phyloP scores from a whole-genome alignment of 306 rosid genomes.

The Corylus americana region DNA sequence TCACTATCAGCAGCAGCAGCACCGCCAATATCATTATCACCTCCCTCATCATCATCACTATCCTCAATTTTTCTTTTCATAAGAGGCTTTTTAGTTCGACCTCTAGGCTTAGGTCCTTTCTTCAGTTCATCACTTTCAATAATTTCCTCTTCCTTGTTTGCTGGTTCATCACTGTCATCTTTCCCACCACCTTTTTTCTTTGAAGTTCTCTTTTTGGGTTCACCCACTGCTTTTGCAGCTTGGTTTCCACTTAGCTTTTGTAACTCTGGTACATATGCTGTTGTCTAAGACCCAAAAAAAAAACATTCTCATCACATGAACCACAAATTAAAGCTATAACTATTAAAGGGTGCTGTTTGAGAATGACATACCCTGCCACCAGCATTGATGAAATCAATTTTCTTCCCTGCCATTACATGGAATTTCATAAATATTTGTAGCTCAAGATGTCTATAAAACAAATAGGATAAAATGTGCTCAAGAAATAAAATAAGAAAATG shows the following conservation, averaged over 20 bases:
- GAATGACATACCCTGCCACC: slow-evolving; percentile 83
- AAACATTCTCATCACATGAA: slow-evolving; percentile 28
- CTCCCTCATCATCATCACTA: slow-evolving; percentile 44
- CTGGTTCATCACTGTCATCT: slow-evolving; percentile 44
- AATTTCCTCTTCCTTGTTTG: slow-evolving; percentile 34
- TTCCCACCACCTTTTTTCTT: slow-evolving; percentile 35
- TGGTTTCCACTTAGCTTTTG: slow-evolving; percentile 73
- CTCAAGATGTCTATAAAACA: not conserved
- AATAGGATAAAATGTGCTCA: not conserved
- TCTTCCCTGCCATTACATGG: slow-evolving; percentile 65
- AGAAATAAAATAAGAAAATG: not conserved
- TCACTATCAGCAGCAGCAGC: slow-evolving; percentile 18
- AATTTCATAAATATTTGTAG: slow-evolving; percentile 5
- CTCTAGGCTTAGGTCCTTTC: slow-evolving; percentile 51
- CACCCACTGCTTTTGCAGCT: slow-evolving; percentile 45
- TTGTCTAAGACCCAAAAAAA: slow-evolving; percentile 51
- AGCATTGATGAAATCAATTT: slow-evolving; percentile 78
- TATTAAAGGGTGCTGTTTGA: slow-evolving; percentile 22
- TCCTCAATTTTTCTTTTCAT: slow-evolving; percentile 49
- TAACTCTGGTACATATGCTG: slow-evolving; percentile 92
- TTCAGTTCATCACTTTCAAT: slow-evolving; percentile 42
- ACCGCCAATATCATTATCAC: not conserved
- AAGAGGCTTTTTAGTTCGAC: slow-evolving; percentile 50
- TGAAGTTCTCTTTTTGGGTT: slow-evolving; percentile 49
- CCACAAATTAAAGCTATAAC: not conserved